Conservation (phyloP, 202 grass and related monocot species). For the Hordeum pubiflorum region DNA sequence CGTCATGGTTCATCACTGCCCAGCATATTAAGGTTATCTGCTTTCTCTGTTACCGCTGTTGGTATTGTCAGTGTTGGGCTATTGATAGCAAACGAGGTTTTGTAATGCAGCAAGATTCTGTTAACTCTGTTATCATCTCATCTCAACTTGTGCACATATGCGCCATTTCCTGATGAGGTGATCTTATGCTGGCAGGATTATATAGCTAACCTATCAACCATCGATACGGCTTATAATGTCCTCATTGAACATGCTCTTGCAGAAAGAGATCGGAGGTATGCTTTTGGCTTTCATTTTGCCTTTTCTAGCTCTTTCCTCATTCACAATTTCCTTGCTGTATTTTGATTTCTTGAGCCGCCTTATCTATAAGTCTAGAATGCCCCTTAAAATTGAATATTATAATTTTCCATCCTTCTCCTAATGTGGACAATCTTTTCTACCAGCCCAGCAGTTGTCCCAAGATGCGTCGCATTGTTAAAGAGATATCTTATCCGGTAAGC, state of each 20-base stretch:
- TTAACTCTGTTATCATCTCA: background rate
- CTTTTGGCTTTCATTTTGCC: constrained; percentile 21
- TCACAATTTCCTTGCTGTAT: background rate
- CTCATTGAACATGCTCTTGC: constrained; percentile 94
- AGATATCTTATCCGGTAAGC: constrained; percentile 87
- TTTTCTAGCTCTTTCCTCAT: background rate
- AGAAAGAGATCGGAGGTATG: constrained; percentile 93
- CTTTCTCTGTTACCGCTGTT: background rate
- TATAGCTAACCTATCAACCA: constrained; percentile 75
- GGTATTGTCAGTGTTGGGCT: background rate
- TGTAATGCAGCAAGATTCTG: background rate
- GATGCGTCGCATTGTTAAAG: constrained; percentile 80
- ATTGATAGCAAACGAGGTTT: background rate
- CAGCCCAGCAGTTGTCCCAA: constrained; percentile 98
- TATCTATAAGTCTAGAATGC: background rate
- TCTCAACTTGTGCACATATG: background rate
- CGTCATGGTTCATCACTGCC: background rate
- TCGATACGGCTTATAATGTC: constrained; percentile 88
- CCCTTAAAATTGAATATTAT: background rate
- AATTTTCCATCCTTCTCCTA: constrained; percentile 3
- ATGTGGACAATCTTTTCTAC: constrained; percentile 45
- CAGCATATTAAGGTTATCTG: background rate
- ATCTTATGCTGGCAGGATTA: constrained; percentile 75
- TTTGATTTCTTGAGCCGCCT: background rate
- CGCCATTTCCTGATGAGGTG: constrained; percentile 21